phyloP scores from a whole-genome alignment of 169 alveolate genomes.

The Plasmodium relictum region DNA sequence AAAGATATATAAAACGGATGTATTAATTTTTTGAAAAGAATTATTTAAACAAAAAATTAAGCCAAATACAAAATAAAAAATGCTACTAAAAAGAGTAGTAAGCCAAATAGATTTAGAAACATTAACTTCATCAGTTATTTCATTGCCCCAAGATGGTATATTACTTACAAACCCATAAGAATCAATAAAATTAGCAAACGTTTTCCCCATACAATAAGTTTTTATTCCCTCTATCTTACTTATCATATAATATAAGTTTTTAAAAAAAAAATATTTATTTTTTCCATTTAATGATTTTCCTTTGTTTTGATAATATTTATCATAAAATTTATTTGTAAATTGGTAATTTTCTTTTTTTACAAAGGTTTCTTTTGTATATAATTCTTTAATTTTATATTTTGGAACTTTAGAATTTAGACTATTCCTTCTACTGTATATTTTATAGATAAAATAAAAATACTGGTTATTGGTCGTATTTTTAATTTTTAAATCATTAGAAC shows the following conservation, averaged over 20 bases:
- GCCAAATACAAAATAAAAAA: constrained; percentile 81
- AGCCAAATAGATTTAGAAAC: constrained; percentile 81
- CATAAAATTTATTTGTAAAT: not conserved
- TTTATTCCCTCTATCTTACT: constrained; percentile 68
- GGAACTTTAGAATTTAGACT: not conserved
- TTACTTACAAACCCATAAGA: constrained; percentile 82
- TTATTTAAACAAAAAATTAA: constrained; percentile 79
- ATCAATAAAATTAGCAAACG: constrained; percentile 81
- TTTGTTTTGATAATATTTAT: constrained; percentile 2
- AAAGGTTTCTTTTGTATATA: not conserved
- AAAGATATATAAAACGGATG: constrained; percentile 78
- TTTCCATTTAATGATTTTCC: not conserved
- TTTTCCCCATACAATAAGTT: constrained; percentile 70
- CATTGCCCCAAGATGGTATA: constrained; percentile 89
- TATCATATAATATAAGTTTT: constrained; percentile 27
- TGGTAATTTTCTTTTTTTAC: not conserved
- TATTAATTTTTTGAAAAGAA: constrained; percentile 70
- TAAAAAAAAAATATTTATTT: constrained; percentile 14
- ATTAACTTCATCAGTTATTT: constrained; percentile 85
- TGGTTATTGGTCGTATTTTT: not conserved
- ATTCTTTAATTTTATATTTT: not conserved
- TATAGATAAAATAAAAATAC: constrained; percentile 40
- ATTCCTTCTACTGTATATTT: constrained; percentile 5
- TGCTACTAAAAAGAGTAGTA: constrained; percentile 77
- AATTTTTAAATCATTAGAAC: constrained; percentile 27